Percentiles rank a stretch among this genome's conserved stretches.
Evolutionary conservation across 371 early-diverging fungal genomes (phyloP).

Genomic region (Syncephalastrum racemosum): DNA sequence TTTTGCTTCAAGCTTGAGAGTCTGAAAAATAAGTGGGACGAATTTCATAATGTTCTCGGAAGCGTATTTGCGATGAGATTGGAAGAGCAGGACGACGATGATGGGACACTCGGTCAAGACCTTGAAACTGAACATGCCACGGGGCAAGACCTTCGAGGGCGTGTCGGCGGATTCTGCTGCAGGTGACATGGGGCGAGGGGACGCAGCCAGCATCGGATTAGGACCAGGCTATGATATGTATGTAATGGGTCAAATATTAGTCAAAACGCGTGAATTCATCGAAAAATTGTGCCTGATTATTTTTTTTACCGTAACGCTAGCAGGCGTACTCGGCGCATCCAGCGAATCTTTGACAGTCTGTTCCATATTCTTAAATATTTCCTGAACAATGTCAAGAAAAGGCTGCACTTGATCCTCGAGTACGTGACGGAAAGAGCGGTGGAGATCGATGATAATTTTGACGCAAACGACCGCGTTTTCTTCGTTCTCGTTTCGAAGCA

Average conservation of each 20-base stretch:
- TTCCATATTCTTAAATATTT: constrained; percentile 91
- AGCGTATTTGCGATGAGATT: constrained; percentile 80
- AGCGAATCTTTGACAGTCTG: constrained; percentile 80
- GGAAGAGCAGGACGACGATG: constrained; percentile 94
- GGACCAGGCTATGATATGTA: constrained; percentile 56
- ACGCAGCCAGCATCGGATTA: constrained; percentile 52
- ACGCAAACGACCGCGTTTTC: constrained; percentile 93
- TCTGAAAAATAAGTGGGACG: constrained; percentile 87
- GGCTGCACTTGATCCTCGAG: constrained; percentile 87
- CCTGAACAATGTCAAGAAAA: constrained; percentile 89
- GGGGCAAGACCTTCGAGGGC: constrained; percentile 66
- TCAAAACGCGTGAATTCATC: background rate
- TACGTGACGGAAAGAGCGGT: constrained; percentile 77
- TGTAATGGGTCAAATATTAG: too few relatives aligned
- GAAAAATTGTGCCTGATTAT: too few relatives aligned
- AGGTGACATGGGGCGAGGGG: constrained; percentile 81
- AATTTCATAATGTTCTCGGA: constrained; percentile 79
- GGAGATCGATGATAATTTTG: constrained; percentile 93
- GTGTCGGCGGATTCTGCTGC: constrained; percentile 65
- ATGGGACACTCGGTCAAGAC: constrained; percentile 97
- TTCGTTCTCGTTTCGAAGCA: constrained; percentile 92
- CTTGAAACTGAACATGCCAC: constrained; percentile 89
- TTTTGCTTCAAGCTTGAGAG: constrained; percentile 72
- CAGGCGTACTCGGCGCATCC: constrained; percentile 64
- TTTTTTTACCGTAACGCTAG: constrained; percentile 58